These are phyloP conservation scores for Geoglossum cookeanum DNA, from an alignment of 2,329 filamentous ascomycete species.

Conservation along the genomic window DNA sequence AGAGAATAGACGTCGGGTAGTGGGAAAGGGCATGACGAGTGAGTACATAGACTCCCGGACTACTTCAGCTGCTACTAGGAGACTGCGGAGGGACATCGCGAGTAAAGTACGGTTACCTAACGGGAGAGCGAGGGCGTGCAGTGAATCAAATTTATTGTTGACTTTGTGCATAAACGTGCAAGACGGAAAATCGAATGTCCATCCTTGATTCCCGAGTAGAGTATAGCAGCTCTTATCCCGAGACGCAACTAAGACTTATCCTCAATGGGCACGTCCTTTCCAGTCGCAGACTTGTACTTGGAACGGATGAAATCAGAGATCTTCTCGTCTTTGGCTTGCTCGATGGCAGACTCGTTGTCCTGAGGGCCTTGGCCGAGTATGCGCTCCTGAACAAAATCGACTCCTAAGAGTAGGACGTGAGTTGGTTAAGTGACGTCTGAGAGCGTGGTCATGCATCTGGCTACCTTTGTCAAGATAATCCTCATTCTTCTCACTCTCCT, in stretches of 20 bases:
- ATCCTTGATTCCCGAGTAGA: not conserved
- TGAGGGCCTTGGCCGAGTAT: conserved; percentile 51
- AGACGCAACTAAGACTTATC: not conserved
- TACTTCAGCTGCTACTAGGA: too few species aligned
- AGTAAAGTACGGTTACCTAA: too few species aligned
- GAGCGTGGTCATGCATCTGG: conserved; percentile 2
- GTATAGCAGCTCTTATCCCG: not conserved
- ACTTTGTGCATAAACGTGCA: too few species aligned
- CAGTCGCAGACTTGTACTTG: conserved; percentile 39
- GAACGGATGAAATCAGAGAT: conserved; percentile 53
- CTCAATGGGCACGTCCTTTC: not conserved
- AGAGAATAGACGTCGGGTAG: too few species aligned
- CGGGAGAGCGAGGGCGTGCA: too few species aligned
- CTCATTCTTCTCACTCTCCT: conserved; percentile 62
- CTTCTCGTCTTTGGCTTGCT: conserved; percentile 70
- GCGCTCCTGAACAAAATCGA: conserved; percentile 64
- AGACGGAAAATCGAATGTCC: too few species aligned
- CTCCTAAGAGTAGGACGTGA: conserved; percentile 27
- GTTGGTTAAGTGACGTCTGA: not conserved
- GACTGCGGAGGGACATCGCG: too few species aligned
- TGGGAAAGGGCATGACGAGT: too few species aligned
- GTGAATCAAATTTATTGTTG: too few species aligned
- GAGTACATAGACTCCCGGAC: too few species aligned
- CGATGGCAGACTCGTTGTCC: conserved; percentile 50
- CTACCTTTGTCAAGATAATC: conserved; percentile 66